Base-by-base conservation (phyloP, 768 basidiomycete species). In the Leccinellum rugosiceps region DNA sequence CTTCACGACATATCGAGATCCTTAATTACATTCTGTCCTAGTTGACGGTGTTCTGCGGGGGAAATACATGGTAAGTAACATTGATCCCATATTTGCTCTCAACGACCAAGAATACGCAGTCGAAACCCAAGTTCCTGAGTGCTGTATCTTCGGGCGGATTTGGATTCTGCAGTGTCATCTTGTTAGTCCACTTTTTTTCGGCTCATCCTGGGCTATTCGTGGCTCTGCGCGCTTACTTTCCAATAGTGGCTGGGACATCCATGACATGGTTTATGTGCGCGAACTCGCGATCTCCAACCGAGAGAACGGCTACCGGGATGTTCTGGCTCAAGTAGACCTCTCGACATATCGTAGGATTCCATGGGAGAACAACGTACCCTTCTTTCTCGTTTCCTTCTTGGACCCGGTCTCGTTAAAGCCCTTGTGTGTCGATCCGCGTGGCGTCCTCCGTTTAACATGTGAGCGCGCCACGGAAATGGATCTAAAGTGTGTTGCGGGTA, bases 11-110 rank as follows among this genome's bases (percentile, higher is more conserved):
- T 53, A 34, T 25, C 45, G 21, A 44, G 31, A 44, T 53, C 21
- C 38, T 68, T 43, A 62, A 59, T 8, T 6, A 2, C 38, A 14
- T 44, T 50, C 14, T 55, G 25, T 43, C 26, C 44, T 62, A 94
- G 93, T 95, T 34, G 96, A 98, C 73, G 96, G 96, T 28, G 86
- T 98, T 11, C 78, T 97, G 15, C 82, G 96, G 31, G 96, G 96
- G n/a, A 98, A 98, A 74, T 90, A 87, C 68, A 92, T 93, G 90
- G 90, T 88, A 63, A 46, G 78, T 51, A 21, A 2, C 11, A 14
- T 17, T 15, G 46, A 45, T 34, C 53, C 28, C 10, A 31, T 21
- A 14, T 32, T 1, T 34, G n/a, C 28, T 34, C 30, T 48, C 45
- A 19, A 62, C 55, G 56, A 58, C 59, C 55, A 35, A 61, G 38